Evolutionary conservation across 2,329 filamentous ascomycete species (phyloP).

Genomic region (Ophiostoma triangulosporum): DNA sequence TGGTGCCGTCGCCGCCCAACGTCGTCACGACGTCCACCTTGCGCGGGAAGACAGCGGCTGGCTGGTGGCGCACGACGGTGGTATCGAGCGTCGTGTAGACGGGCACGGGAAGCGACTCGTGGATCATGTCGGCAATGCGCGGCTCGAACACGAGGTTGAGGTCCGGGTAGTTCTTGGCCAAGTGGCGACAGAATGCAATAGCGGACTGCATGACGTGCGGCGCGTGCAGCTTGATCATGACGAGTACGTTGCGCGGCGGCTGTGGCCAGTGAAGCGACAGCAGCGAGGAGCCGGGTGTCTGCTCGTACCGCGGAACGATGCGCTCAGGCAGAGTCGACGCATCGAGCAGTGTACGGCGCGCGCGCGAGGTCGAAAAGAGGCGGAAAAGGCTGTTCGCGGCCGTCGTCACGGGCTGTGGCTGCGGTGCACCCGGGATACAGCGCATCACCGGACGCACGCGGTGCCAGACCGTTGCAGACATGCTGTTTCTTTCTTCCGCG

Average conservation of each 20-base stretch:
- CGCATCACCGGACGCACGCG: not conserved
- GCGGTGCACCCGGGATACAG: not conserved
- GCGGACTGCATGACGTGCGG: slow-evolving; percentile 39
- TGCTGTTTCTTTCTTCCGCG: no score
- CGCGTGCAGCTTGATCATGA: slow-evolving; percentile 45
- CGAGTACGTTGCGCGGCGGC: slow-evolving; percentile 41
- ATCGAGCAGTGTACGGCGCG: slow-evolving; percentile 35
- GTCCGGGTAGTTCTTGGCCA: slow-evolving; percentile 65
- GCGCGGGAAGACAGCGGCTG: slow-evolving; percentile 44
- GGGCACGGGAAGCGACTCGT: slow-evolving; percentile 57
- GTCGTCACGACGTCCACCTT: slow-evolving; percentile 86
- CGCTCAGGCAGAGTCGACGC: slow-evolving; percentile 37
- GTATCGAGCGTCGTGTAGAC: slow-evolving; percentile 35
- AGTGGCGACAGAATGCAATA: slow-evolving; percentile 51
- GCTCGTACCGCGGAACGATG: slow-evolving; percentile 49
- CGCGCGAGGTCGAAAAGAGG: slow-evolving; percentile 35
- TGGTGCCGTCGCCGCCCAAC: slow-evolving; percentile 85
- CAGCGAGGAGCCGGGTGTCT: slow-evolving; percentile 40
- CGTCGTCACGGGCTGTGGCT: not conserved
- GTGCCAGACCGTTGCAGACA: not conserved
- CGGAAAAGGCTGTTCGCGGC: not conserved
- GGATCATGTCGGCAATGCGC: slow-evolving; percentile 56
- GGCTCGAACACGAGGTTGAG: slow-evolving; percentile 76
- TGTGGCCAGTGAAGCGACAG: slow-evolving; percentile 41
- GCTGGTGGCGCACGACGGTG: slow-evolving; percentile 15